Evolutionary conservation across 768 basidiomycete genomes (phyloP).

Genomic region (Psilocybe cyanescens): DNA sequence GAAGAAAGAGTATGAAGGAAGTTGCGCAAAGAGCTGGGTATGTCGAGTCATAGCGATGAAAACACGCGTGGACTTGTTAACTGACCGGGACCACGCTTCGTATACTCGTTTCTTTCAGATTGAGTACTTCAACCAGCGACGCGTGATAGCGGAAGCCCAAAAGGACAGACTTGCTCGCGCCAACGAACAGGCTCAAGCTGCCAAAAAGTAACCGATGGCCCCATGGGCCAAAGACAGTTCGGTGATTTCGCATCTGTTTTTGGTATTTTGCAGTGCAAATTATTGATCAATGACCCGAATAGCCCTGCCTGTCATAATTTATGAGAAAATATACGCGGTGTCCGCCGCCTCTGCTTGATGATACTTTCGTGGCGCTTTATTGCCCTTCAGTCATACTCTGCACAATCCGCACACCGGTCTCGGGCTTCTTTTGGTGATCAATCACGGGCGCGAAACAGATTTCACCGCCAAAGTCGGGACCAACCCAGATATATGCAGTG

Average conservation of each 20-base stretch:
- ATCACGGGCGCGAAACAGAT: neutral
- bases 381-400: neutral
- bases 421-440: neutral
- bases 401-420: neutral
- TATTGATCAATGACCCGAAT: neutral
- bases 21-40: conserved; percentile 92
- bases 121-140: conserved; percentile 92
- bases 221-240: neutral
- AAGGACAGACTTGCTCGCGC: conserved; percentile 65
- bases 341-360: neutral
- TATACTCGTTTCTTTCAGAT: conserved; percentile 53
- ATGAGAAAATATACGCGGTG: neutral
- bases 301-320: conserved; percentile 1
- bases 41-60: conserved; percentile 26
- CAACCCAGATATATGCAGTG: conserved; percentile 1
- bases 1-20: conserved; percentile 63
- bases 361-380: neutral
- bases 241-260: conserved; percentile 17
- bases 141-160: conserved; percentile 81
- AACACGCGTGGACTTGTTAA: neutral
- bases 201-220: conserved; percentile 26
- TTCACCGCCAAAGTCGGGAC: conserved; percentile 1
- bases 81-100: neutral
- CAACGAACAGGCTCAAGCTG: conserved; percentile 36
- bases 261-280: neutral